Percentiles rank a stretch among this genome's conserved stretches.
phyloP scores from a whole-genome alignment of 352 stramenopile genomes.

The Phytopythium oedochilum region DNA sequence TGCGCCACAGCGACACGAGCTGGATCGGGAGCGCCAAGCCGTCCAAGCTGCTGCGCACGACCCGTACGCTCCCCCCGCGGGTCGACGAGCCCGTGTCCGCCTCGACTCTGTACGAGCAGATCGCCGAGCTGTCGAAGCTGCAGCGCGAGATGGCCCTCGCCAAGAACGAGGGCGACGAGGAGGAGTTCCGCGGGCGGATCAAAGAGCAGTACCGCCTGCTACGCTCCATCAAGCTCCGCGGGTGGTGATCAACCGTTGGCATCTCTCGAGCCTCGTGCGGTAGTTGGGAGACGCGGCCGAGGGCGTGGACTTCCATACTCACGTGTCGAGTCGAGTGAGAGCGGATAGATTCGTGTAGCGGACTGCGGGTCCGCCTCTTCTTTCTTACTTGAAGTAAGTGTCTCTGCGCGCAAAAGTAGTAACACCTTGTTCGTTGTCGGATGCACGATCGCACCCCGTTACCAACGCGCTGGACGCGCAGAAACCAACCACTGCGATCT shows the following conservation, averaged over 20 bases:
- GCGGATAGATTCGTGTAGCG: background rate
- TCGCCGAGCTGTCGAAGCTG: constrained; percentile 46
- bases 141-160: constrained; percentile 43
- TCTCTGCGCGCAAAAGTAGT: background rate
- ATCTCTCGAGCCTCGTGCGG: no score
- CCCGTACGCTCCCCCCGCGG: constrained; percentile 11
- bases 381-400: background rate
- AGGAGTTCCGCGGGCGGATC: constrained; percentile 42
- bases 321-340: background rate
- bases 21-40: constrained; percentile 19
- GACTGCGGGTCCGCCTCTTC: no score
- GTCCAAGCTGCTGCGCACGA: constrained; percentile 9
- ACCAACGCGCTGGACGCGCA: background rate
- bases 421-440: background rate
- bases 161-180: constrained; percentile 39
- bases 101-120: constrained; percentile 37
- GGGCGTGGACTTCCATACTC: no score
- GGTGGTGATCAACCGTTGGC: constrained; percentile 7
- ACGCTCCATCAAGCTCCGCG: constrained; percentile 37
- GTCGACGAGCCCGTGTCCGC: constrained; percentile 38
- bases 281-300: no score
- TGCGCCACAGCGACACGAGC: constrained; percentile 20
- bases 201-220: constrained; percentile 57
- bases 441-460: background rate
- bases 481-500: background rate